A percentile compares a stretch with the other conserved stretches of the same genome.
Evolutionary conservation across 169 alveolate genomes (phyloP).

Genomic region (Plasmodium falciparum): DNA sequence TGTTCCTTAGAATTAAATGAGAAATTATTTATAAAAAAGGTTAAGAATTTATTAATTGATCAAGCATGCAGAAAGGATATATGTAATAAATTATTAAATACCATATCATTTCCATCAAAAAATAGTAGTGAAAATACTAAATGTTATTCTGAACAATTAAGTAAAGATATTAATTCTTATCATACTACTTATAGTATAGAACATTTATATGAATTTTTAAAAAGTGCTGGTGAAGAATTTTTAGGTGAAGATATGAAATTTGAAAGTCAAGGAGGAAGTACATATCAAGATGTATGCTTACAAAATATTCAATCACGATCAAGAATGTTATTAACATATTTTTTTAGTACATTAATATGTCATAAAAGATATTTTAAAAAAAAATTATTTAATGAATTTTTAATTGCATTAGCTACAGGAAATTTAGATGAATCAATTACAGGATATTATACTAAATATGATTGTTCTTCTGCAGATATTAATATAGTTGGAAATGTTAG

Average conservation of each 20-base stretch:
- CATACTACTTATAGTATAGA: conserved; percentile 47
- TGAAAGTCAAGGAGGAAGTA: conserved; percentile 65
- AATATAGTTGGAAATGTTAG: conserved; percentile 92
- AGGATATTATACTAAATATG: conserved; percentile 93
- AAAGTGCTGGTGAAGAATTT: conserved; percentile 38
- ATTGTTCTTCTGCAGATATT: conserved; percentile 93
- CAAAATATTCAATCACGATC: conserved; percentile 86
- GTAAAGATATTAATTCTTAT: conserved; percentile 48
- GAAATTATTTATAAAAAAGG: conserved; percentile 11
- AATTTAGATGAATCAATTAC: conserved; percentile 87
- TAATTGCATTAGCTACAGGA: conserved; percentile 78
- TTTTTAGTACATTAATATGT: conserved; percentile 85
- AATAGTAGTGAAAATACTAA: conserved; percentile 64
- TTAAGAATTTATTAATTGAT: conserved; percentile 22
- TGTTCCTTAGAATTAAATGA: background rate
- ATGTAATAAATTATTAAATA: conserved; percentile 55
- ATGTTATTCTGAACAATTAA: conserved; percentile 28
- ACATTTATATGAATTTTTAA: conserved; percentile 31
- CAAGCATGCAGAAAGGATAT: conserved; percentile 39
- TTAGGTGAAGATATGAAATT: conserved; percentile 37
- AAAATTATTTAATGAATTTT: conserved; percentile 33
- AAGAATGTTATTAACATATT: conserved; percentile 84
- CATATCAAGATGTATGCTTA: conserved; percentile 69
- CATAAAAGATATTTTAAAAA: conserved; percentile 43
- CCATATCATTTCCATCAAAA: conserved; percentile 58